phyloP scores from a whole-genome alignment of 495 filamentous ascomycete species.

The Penicillium argentinense region DNA sequence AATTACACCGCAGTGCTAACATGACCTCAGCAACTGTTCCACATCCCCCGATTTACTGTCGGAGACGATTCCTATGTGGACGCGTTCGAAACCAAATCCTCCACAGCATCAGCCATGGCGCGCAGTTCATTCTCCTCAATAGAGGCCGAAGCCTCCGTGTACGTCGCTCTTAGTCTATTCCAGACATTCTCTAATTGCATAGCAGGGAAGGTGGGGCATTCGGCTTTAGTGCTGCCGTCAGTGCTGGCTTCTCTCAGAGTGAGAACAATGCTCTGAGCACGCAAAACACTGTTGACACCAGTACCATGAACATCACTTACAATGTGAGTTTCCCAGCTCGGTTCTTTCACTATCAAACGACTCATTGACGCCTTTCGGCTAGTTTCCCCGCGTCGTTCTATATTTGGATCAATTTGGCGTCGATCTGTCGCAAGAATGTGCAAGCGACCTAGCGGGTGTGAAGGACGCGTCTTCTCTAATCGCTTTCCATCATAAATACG shows the following conservation, averaged over 20 bases:
- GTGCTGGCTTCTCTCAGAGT: neutral
- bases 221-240: neutral
- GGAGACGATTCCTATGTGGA: slow-evolving; percentile 5
- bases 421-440: neutral
- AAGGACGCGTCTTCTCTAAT: neutral
- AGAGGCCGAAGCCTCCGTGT: slow-evolving; percentile 1
- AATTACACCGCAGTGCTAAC: neutral
- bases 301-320: slow-evolving; percentile 8
- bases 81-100: neutral
- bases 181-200: neutral
- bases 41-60: slow-evolving; percentile 1
- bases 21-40: neutral
- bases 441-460: neutral
- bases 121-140: neutral
- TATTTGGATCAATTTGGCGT: neutral
- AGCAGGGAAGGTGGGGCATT: neutral
- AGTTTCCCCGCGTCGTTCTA: slow-evolving; percentile 2
- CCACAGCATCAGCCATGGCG: neutral
- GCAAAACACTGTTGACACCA: neutral
- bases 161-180: neutral
- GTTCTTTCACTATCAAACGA: neutral
- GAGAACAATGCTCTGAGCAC: neutral
- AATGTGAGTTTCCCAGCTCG: neutral
- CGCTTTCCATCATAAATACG: slow-evolving; percentile 2
- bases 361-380: neutral